These are phyloP conservation scores for Quercus tomentella DNA, from an alignment of 331 rosid species.

Conservation along the genomic window DNA sequence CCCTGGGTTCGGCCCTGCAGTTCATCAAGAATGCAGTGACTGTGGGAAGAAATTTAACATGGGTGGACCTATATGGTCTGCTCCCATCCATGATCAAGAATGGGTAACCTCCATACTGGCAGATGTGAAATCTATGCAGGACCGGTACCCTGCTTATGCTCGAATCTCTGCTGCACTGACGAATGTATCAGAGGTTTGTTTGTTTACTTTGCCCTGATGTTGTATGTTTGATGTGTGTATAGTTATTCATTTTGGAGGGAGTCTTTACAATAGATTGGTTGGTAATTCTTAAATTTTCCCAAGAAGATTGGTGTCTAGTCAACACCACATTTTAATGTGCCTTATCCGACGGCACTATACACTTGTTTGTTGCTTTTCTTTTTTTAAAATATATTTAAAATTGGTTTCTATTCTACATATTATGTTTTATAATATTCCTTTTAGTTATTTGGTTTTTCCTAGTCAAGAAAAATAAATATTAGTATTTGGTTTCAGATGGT, in stretches of 20 bases:
- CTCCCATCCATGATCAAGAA: slow-evolving; percentile 93
- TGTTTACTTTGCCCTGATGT: neutral
- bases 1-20: slow-evolving; percentile 92
- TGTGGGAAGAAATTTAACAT: slow-evolving; percentile 93
- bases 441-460: neutral
- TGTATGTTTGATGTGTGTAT: neutral
- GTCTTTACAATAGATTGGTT: neutral
- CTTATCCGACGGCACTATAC: neutral
- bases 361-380: too few species aligned
- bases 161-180: slow-evolving; percentile 88
- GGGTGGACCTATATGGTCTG: slow-evolving; percentile 99
- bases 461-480: neutral
- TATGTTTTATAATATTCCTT: neutral
- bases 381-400: neutral
- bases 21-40: slow-evolving; percentile 82
- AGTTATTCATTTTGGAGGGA: neutral
- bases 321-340: neutral
- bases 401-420: neutral
- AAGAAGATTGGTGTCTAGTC: neutral
- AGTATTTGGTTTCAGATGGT: neutral
- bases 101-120: slow-evolving; percentile 84
- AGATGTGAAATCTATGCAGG: slow-evolving; percentile 65
- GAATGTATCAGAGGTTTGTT: slow-evolving; percentile 80
- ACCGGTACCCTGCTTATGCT: slow-evolving; percentile 78
- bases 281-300: neutral